Conservation (phyloP, 176 grass and related monocot species). For the Tuctoria greenei region DNA sequence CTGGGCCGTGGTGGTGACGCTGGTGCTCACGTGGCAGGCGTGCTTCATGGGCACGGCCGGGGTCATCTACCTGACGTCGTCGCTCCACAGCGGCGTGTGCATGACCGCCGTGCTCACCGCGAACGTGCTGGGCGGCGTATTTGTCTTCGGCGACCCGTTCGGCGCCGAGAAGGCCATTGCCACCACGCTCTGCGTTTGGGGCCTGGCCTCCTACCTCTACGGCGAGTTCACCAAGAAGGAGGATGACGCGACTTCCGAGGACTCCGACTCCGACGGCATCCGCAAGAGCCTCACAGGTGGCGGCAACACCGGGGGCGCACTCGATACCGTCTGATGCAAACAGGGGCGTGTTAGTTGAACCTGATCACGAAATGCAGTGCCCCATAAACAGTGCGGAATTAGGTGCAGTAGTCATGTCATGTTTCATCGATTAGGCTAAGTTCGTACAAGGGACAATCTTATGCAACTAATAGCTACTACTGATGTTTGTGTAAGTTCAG, state of each 20-base stretch:
- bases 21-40: constrained; percentile 79
- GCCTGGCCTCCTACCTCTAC: constrained; percentile 80
- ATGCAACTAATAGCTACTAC: too few relatives aligned
- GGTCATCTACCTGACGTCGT: constrained; percentile 76
- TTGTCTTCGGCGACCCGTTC: constrained; percentile 74
- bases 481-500: background rate
- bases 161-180: constrained; percentile 70
- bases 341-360: too few relatives aligned
- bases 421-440: background rate
- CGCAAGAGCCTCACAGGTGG: constrained; percentile 25
- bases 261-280: background rate
- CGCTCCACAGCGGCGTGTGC: constrained; percentile 83
- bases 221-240: constrained; percentile 64
- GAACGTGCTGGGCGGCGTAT: constrained; percentile 71
- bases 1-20: constrained; percentile 52
- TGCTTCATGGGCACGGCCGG: constrained; percentile 96
- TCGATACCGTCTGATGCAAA: constrained; percentile 14
- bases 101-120: constrained; percentile 72
- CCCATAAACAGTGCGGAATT: background rate
- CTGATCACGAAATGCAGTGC: background rate
- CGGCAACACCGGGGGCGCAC: background rate
- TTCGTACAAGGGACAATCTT: too few relatives aligned
- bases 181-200: constrained; percentile 74
- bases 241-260: background rate
- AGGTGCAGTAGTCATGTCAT: background rate